Base-by-base conservation (phyloP, 2,329 filamentous ascomycete species). In the Hypoxylon sp. region DNA sequence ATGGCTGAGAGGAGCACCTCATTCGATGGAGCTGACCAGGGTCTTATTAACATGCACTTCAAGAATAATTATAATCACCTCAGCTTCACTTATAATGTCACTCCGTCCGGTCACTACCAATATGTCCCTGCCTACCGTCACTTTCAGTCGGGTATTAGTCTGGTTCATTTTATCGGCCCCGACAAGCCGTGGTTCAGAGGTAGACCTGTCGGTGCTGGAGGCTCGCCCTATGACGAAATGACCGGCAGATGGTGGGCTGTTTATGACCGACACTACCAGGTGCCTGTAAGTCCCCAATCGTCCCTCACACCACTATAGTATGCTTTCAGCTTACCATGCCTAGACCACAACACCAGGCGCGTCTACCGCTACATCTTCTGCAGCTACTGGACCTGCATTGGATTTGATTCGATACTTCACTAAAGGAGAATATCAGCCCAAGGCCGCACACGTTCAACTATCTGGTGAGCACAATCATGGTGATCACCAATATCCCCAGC, bases 1-100 rank as follows among this genome's bases (percentile, higher is more conserved):
- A 89, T 98, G 85, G 94, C 96, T 25, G 88, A 94, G 73, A 86
- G 90, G 60, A 94, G 94, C 25, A 92, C 95, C 77, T 98, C 94
- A 71, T 99, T 99, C 77, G 96, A 99, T 78, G 96, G 96, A 52
- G 96, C 96, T 38, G 96, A 99, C 78, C 96, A 99, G 81, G 96
- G 96, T 60, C 84, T 99, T 56, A 82, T 99, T 73, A 99, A 99
- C 79, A 94, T 97, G 86, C 92, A 98, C 81, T 99, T 96, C 82
- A 87, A 91, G 81, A 84, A 91, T 78, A 88, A 87, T 67, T 97
- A 91, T 87, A 90, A 98, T 80, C 90, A 94, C 72, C 81, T 99
- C 76, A 94, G 93, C 81, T 99, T 99, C 81, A 91, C 90, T 55
- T 99, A 98, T 84, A 99, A 99, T 79, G 96, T 96, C 80, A 99